Evolutionary conservation across 164 flowering plant genomes (phyloP), one percentile per base, ranked within the genome.

Genomic region (Stephania yunnanensis): DNA sequence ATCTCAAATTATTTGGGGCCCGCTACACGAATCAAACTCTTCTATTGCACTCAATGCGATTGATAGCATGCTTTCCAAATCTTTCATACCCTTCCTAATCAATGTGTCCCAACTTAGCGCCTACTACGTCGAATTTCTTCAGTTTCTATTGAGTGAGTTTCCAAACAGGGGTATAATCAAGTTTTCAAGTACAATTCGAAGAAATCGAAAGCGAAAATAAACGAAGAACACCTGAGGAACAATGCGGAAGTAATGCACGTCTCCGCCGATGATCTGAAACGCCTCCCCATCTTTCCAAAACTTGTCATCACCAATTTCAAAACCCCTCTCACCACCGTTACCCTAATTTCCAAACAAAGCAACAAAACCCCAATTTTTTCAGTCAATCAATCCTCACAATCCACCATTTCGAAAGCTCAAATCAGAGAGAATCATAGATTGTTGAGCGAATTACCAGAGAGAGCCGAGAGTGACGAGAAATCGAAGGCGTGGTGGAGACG

Each of bases 181-280:
- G 25, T 25, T 25, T 25, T 25, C 25, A 25, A 25, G 25, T 25
- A 55, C 63, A 55, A 55, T 55, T 12, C 13, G 17, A 12, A 55
- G 25, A 70, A 20, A 70, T 17, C 22, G 6, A 50, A 12, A 8
- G 48, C 6, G 10, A 46, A 48, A 19, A 3, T 0, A 46, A 45
- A 46, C 20, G 17, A 22, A 46, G 46, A 19, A 46, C 17, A 71
- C 73, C 73, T 45, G 36, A 50, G 73, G 73, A 71, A 46, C 61
- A 22, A 71, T 30, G 8, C 73, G 61, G 31, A 71, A 71, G 8
- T 71, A 71, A 71, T 71, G 73, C 63, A 71, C 10, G 36, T 71
- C 73, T 9, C 73, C 73, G 31, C 73, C 73, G 31, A 71, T 71
- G 29, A 71, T 71, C 55, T 71, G 73, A 22, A 71, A 71, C 19